A percentile compares a stretch with the other conserved stretches of the same genome.
Conservation (phyloP, 495 filamentous ascomycete species). For the Penicillium lividum region DNA sequence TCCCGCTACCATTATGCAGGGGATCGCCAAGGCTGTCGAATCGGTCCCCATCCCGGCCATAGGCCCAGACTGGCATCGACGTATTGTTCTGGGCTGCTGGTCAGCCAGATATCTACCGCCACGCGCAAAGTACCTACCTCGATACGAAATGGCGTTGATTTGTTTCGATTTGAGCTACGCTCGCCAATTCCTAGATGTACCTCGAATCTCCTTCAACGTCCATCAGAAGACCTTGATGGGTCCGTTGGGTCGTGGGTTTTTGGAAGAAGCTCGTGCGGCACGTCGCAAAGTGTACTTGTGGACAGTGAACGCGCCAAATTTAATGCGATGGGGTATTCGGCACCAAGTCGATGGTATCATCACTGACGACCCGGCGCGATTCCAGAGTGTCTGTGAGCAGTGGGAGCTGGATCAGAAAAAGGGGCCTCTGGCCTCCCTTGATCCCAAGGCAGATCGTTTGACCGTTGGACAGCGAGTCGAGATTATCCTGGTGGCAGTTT, state of each 20-base stretch:
- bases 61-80: constrained; percentile 61
- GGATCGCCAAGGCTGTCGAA: constrained; percentile 61
- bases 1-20: constrained; percentile 64
- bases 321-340: constrained; percentile 73
- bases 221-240: constrained; percentile 64
- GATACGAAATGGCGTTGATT: constrained; percentile 69
- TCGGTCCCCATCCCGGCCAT: constrained; percentile 44
- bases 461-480: constrained; percentile 17
- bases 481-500: constrained; percentile 12
- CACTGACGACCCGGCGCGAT: constrained; percentile 54
- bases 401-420: constrained; percentile 22
- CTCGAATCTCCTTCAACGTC: constrained; percentile 72
- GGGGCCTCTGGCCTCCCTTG: neutral
- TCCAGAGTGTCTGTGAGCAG: constrained; percentile 14
- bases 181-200: constrained; percentile 61
- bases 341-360: constrained; percentile 57
- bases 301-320: constrained; percentile 76
- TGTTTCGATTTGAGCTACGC: constrained; percentile 70
- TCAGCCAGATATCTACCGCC: constrained; percentile 65
- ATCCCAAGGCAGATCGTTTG: constrained; percentile 18
- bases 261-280: constrained; percentile 55
- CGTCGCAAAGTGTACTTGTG: constrained; percentile 68
- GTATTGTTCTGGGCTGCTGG: constrained; percentile 81
- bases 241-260: constrained; percentile 61
- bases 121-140: constrained; percentile 60